Evolutionary conservation across 2,329 filamentous ascomycete genomes (phyloP), one percentile per base, ranked within the genome.

Genomic region (Lachnellula suecica): DNA sequence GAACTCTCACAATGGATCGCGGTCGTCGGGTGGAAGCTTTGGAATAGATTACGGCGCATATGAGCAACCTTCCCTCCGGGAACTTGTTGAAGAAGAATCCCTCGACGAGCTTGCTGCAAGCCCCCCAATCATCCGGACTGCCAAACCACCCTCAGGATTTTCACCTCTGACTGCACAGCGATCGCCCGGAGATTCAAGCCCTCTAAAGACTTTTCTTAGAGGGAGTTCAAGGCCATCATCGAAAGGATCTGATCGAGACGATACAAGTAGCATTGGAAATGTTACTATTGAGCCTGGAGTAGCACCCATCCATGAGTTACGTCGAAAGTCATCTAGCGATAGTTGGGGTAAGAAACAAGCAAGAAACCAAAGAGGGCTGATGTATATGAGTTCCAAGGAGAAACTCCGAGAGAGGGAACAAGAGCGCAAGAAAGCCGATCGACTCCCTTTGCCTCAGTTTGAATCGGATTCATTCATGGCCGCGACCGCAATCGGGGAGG

Each of bases 131-230:
- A 81, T 95, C 62, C 85, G 87, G 58, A 96, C 92, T 27, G 83
- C 90, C 27, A 92, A 92, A 68, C 87, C 86, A 7, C 89, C 89
- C 0, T 90, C 88, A 46, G 89, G 88, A 49, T 83, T 85, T 63
- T 91, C 88, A 23, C 73, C 84, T 17, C 72, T 89, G 47, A 91
- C 87, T n/a, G 81, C 85, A 0, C 78, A 79, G 53, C 84, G 77
- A 56, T 59, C 62, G 75, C 54, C 79, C 81, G 6, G 58, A 54
- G 69, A 73, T 31, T 63, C 67, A 2, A 71, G 71, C 38, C 80
- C 82, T 11, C 66, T 89, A 40, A 82, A 79, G 63, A 82, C 79
- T 38, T 78, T 88, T 38, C 73, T 89, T 42, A 77, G 82, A 51
- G 70, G 67, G 58, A 74, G 68, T 61, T 75, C 75, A 42, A 74